Evolutionary conservation across 352 stramenopile genomes (phyloP).

Genomic region (Peronospora farinosa): DNA sequence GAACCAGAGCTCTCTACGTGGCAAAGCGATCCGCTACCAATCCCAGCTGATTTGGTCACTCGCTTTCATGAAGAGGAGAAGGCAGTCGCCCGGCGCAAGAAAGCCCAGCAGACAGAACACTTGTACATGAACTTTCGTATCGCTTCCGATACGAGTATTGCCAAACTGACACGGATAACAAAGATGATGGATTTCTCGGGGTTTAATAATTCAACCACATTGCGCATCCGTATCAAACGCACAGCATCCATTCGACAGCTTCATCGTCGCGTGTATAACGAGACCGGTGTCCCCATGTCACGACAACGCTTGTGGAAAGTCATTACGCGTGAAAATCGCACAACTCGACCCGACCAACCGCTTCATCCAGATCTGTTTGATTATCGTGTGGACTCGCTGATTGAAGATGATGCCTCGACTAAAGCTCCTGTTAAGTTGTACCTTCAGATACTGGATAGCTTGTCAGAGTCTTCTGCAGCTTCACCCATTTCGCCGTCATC

Average conservation of each 20-base stretch:
- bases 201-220: slow-evolving; percentile 54
- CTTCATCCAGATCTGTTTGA: slow-evolving; percentile 39
- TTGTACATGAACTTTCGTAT: slow-evolving; percentile 78
- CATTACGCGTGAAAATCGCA: slow-evolving; percentile 81
- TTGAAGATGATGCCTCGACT: slow-evolving; percentile 64
- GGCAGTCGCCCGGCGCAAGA: slow-evolving; percentile 58
- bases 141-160: slow-evolving; percentile 63
- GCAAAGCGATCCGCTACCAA: slow-evolving; percentile 37
- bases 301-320: slow-evolving; percentile 79
- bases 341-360: slow-evolving; percentile 59
- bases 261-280: slow-evolving; percentile 51
- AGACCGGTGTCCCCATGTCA: slow-evolving; percentile 55
- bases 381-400: slow-evolving; percentile 47
- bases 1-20: slow-evolving; percentile 12
- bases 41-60: slow-evolving; percentile 47
- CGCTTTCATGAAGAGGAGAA: slow-evolving; percentile 81
- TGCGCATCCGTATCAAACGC: slow-evolving; percentile 66
- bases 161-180: slow-evolving; percentile 61
- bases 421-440: slow-evolving; percentile 69
- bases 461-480: slow-evolving; percentile 6
- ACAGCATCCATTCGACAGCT: slow-evolving; percentile 54
- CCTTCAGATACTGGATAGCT: slow-evolving; percentile 52
- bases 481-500: slow-evolving; percentile 17
- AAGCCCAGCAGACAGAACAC: slow-evolving; percentile 73
- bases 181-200: slow-evolving; percentile 74